These are phyloP conservation scores for Metarhizium humberi DNA, from an alignment of 2,329 filamentous ascomycete species.

Conservation along the genomic window DNA sequence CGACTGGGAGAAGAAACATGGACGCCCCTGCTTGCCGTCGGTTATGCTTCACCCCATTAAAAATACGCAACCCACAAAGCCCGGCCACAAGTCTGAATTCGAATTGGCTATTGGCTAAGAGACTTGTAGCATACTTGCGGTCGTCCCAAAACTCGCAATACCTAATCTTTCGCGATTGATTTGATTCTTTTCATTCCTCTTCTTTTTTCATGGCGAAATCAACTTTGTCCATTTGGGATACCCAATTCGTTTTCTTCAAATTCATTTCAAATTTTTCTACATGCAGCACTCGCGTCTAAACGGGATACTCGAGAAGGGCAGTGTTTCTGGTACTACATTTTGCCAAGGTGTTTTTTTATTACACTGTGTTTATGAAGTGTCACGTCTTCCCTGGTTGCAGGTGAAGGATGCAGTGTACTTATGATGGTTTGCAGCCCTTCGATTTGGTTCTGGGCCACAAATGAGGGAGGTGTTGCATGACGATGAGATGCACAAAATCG, in stretches of 20 bases:
- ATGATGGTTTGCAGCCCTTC: slow-evolving; percentile 7
- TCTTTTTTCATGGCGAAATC: neutral
- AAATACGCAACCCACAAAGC: slow-evolving; percentile 41
- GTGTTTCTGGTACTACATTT: neutral
- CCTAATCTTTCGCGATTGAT: neutral
- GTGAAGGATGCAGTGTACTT: slow-evolving; percentile 9
- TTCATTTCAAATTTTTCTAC: neutral
- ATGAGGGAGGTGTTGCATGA: slow-evolving; percentile 3
- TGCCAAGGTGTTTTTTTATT: neutral
- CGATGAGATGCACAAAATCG: slow-evolving; percentile 8
- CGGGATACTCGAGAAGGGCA: neutral
- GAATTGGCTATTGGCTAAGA: slow-evolving; percentile 28
- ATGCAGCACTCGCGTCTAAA: neutral
- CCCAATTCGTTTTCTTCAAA: neutral
- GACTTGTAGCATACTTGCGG: neutral
- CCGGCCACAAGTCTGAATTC: slow-evolving; percentile 29
- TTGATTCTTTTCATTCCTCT: neutral
- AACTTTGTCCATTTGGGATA: slow-evolving; percentile 6
- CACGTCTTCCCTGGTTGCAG: neutral
- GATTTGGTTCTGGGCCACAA: neutral
- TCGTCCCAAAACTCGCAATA: neutral
- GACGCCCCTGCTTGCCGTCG: slow-evolving; percentile 48
- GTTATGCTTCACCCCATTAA: slow-evolving; percentile 53
- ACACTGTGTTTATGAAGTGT: neutral
- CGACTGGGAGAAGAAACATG: slow-evolving; percentile 46